Base-by-base conservation (phyloP, 2,329 filamentous ascomycete species). In the Cladophialophora yegresii region DNA sequence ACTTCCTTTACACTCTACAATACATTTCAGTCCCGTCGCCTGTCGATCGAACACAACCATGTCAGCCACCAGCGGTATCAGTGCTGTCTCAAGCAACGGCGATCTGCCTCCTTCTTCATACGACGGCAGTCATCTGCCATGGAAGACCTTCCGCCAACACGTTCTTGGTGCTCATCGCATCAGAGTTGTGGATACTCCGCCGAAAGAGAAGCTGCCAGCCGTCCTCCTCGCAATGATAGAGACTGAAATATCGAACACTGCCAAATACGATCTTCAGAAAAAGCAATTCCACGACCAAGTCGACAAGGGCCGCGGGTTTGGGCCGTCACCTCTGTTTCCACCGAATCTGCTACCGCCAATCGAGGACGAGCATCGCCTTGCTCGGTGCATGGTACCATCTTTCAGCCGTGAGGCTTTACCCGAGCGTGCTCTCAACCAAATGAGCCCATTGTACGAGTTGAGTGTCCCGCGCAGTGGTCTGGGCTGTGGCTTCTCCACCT, bases 321-420 rank as follows among this genome's bases (percentile, higher is more conserved):
- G 69, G 12, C 65, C 67, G 2, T 69, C 67, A 20, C 66, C 70
- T 7, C 61, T 71, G 5, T 71, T 71, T 33, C 69, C 70, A 2
- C 67, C 67, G 5, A 70, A 71, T 49, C 54, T 71, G 13, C 51
- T 71, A 3, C 70, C 70, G 3, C 43, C 69, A 2, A 67, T 65
- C 20, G 62, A 70, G n/a, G 54, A 64, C 16, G 64, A 68, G 45
- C 43, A 57, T 2, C 51, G 61, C 13, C 64, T 71, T 30, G 62
- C 69, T 20, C 66, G 68, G 4, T 70, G 68, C 47, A 70, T 71
- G 69, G 58, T 71, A 2, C 70, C 70, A 0, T 56, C 57, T 23
- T 70, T 69, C 62, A 64, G 66, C 36, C 57, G 63, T 23, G 70
- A 71, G n/a, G 64, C 67, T 13, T 62, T 71, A 23, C 69, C 70